Percentiles rank a stretch among this genome's conserved stretches.
phyloP scores from a whole-genome alignment of 129 eudicot species.

The Pittosporum tobira region DNA sequence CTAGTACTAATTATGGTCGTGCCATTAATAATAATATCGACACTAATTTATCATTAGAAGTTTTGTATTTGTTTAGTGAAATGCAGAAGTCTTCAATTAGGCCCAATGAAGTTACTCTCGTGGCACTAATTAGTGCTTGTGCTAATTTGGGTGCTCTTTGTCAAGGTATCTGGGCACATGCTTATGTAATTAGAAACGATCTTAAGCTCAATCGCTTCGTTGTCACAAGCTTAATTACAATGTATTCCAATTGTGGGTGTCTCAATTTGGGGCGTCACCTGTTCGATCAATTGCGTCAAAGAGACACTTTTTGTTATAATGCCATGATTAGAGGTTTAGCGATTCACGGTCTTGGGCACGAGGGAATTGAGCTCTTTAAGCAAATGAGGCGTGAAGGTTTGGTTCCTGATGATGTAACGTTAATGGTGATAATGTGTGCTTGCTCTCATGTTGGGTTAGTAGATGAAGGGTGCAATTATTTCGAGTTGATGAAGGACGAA shows the following conservation, averaged over 20 bases:
- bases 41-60: slow-evolving; percentile 33
- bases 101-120: slow-evolving; percentile 61
- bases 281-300: slow-evolving; percentile 43
- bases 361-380: slow-evolving; percentile 43
- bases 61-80: slow-evolving; percentile 45
- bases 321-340: slow-evolving; percentile 68
- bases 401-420: slow-evolving; percentile 53
- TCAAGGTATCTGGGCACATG: slow-evolving; percentile 72
- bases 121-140: slow-evolving; percentile 56
- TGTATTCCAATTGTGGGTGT: slow-evolving; percentile 61
- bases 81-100: slow-evolving; percentile 37
- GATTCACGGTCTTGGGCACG: slow-evolving; percentile 45
- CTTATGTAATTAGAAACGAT: slow-evolving; percentile 26
- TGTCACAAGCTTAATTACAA: slow-evolving; percentile 40
- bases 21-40: background rate
- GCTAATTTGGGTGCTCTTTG: slow-evolving; percentile 57
- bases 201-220: slow-evolving; percentile 45
- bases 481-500: slow-evolving; percentile 39
- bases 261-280: slow-evolving; percentile 34
- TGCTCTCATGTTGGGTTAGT: slow-evolving; percentile 67
- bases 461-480: slow-evolving; percentile 43
- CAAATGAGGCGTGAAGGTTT: slow-evolving; percentile 38
- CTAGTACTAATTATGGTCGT: background rate
- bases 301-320: slow-evolving; percentile 52
- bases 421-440: slow-evolving; percentile 45